A percentile compares a stretch with the other conserved stretches of the same genome.
phyloP scores from a whole-genome alignment of 805 yeast genomes.

The Candida ortonii region DNA sequence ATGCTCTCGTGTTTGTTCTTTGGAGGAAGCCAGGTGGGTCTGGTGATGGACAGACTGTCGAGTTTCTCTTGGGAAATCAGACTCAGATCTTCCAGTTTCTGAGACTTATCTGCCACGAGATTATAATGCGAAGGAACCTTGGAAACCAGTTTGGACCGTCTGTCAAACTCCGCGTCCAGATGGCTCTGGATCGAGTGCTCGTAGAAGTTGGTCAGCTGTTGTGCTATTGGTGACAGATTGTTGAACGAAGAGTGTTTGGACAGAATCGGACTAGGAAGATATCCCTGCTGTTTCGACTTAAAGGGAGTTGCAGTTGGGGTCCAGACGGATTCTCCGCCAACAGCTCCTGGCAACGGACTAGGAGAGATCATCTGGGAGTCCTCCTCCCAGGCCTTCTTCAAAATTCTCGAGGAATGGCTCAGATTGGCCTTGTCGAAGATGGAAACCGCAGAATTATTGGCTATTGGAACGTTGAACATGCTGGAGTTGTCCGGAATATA shows the following conservation, averaged over 20 bases:
- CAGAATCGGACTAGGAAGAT: constrained; percentile 20
- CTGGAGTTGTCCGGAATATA: constrained; percentile 39
- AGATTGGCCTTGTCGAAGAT: constrained; percentile 23
- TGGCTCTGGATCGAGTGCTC: constrained; percentile 36
- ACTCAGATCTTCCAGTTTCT: constrained; percentile 54
- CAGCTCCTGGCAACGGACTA: constrained; percentile 47
- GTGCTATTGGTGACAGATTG: constrained; percentile 35
- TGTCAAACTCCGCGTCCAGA: constrained; percentile 36
- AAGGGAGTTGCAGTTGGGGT: too few species aligned
- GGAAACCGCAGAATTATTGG: constrained; percentile 34
- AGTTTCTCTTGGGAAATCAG: constrained; percentile 62
- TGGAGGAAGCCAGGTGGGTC: constrained; percentile 75
- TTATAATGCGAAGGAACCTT: constrained; percentile 37
- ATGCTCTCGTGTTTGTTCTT: constrained; percentile 50
- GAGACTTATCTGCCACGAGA: constrained; percentile 32
- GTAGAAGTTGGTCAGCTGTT: constrained; percentile 41
- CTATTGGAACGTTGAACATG: constrained; percentile 54
- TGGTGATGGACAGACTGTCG: constrained; percentile 51
- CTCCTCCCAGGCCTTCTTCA: constrained; percentile 27
- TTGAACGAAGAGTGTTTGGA: constrained; percentile 29
- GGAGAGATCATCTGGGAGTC: constrained; percentile 38
- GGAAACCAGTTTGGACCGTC: constrained; percentile 35
- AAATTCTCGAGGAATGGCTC: constrained; percentile 20
- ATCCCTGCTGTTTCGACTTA: constrained; percentile 8
- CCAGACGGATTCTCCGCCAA: constrained; percentile 7